Base-by-base conservation (phyloP, 2,329 filamentous ascomycete species). In the Domatiomyces globalis region DNA sequence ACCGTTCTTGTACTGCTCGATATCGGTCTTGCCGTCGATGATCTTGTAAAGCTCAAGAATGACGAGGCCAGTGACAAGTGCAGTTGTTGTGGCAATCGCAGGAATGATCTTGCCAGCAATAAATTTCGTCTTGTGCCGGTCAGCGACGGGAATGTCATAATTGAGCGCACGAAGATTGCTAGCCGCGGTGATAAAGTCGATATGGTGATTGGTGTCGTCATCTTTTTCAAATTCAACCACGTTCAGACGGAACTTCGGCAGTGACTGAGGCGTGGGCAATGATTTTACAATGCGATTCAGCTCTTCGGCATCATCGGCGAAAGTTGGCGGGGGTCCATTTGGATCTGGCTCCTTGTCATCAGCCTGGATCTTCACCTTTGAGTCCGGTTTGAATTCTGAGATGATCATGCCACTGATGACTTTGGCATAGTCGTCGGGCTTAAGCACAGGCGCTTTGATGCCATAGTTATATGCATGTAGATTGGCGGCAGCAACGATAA, bases 101-200 rank as follows among this genome's bases (percentile, higher is more conserved):
- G 92, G 92, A 59, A 98, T 98, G 61, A 98, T 98, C 79, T 98
- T 98, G 67, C 92, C 92, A 29, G 92, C 94, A 66, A 98, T 98
- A 70, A 98, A 96, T 75, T 98, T 98, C 56, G 90, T 98, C 81
- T 92, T 94, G 77, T 95, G 92, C 56, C 87, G 80, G 65, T 98
- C 90, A 0, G 92, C 89, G 57, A 82, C 78, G 63, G 87, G 81
- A 60, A 98, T 98, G 69, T 92, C 94, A 78, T 98, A 98, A 73
- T 98, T 98, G 69, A 94, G 85, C 0, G 92, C 92, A 54, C 94
- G 86, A 54, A 98, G 75, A 67, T 98, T 98, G 73, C 89, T 95
- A 58, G 89, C 89, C 1, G 89, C 88, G 6, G 92, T 94, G 70
- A 98, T 96, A 73, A 98, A 98, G 69, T 96, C 92, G 63, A 98